Evolutionary conservation across 148 eudicot genomes (phyloP), one percentile per base, ranked within the genome.

Genomic region (Spergularia bocconei): DNA sequence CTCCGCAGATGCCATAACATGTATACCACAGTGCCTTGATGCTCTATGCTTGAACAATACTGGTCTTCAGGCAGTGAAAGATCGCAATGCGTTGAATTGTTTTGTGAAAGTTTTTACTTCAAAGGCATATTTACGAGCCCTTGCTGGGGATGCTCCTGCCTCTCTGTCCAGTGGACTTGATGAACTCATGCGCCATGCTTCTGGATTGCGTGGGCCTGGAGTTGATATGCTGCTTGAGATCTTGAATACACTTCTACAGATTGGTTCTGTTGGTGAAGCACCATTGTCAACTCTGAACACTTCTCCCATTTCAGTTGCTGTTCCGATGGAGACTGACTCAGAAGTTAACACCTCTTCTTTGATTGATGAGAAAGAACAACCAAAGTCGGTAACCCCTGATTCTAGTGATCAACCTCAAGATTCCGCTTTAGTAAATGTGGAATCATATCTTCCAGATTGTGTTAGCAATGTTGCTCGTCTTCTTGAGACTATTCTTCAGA

Each of bases 21-120:
- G 97, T 84, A 90, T 95, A 86, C 99, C 99, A 67, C 99, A 88
- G 86, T 92, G 99, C 77, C 86, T 95, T 82, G 97, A 95, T 86
- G 99, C 99, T 13, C 78, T 95, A 82, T 95, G 99, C 82, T 83
- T 95, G 73, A 95, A 88, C 79, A 95, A 84, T 76, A 89, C 79
- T 76, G 99, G 99, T 62, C 96, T 95, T 71, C 96, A 95, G 84
- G 92, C 91, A 63, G 96, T 95, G 76, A 90, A 88, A 81, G 99
- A 95, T 72, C 88, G 84, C 53, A 89, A 87, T 80, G 99, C 99
- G 75, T 80, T 95, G 79, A 88, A 90, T 80, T 95, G 99, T 79
- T 95, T 95, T 82, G 99, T 95, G 69, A 92, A 88, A 79, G 90
- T 95, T 84, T 95, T 95, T 83, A 92, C 99, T 78, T 88, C 99